Percentiles rank a stretch among this genome's conserved stretches.
phyloP scores from a whole-genome alignment of 2,329 filamentous ascomycete genomes.

The Aspergillus japonicus region DNA sequence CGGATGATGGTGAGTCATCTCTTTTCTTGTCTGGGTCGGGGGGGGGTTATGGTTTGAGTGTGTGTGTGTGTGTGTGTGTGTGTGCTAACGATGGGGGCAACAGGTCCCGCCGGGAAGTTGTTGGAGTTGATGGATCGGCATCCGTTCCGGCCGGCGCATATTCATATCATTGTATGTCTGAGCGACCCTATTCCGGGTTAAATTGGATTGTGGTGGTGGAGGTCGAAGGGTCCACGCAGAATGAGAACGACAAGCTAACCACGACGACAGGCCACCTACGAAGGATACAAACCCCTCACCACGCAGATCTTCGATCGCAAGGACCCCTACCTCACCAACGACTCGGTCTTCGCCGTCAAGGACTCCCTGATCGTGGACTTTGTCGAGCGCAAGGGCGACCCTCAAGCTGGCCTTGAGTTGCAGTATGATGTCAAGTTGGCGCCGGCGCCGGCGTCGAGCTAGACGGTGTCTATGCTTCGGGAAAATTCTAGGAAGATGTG shows the following conservation, averaged over 20 bases:
- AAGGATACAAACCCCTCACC: constrained; percentile 66
- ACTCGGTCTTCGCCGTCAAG: constrained; percentile 61
- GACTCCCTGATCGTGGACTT: constrained; percentile 60
- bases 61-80: neutral
- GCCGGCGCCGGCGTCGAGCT: constrained; percentile 9
- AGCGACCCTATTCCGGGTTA: too few relatives aligned
- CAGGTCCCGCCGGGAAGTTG: constrained; percentile 58
- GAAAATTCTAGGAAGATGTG: neutral
- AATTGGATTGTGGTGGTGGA: too few relatives aligned
- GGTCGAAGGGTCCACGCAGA: too few relatives aligned
- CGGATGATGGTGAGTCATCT: constrained; percentile 46
- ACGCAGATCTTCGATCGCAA: constrained; percentile 75
- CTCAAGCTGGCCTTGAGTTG: constrained; percentile 54
- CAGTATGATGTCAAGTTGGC: constrained; percentile 53
- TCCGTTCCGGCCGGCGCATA: constrained; percentile 62
- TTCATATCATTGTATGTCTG: constrained; percentile 57
- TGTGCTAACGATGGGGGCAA: neutral
- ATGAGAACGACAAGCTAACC: too few relatives aligned
- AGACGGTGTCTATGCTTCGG: neutral
- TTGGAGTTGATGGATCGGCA: constrained; percentile 60
- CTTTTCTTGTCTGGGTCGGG: neutral
- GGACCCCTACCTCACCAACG: constrained; percentile 61
- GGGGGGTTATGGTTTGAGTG: neutral
- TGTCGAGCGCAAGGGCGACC: constrained; percentile 50
- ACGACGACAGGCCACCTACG: constrained; percentile 48